Base-by-base conservation (phyloP, 805 yeast genomes). In the Saturnispora gosingensis region DNA sequence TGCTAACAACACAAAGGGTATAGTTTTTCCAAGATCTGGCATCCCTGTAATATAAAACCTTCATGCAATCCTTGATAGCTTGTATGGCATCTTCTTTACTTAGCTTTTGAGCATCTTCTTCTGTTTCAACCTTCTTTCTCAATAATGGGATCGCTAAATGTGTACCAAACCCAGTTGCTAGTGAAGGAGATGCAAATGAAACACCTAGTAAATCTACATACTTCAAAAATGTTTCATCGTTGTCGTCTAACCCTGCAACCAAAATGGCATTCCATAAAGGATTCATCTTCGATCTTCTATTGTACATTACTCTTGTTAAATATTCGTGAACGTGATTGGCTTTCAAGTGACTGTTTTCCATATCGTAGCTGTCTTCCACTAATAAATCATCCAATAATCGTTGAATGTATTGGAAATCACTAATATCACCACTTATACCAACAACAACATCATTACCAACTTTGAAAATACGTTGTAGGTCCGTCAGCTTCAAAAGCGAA, bases 81-180 rank as follows among this genome's bases (percentile, higher is more conserved):
- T 77, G 75, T 54, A 84, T 76, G 1, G 97, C 99, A 46, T 85
- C 81, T 53, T 76, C 83, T 64, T 87, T 85, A 36, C 78, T 71
- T 28, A 88, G 77, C 40, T 81, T 82, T 39, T 70, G 76, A 53
- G 78, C 86, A 62, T 89, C 96, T 27, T 76, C 81, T 60, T 89
- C 97, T 42, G 73, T 71, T 53, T 88, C 95, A 35, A 85, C 87
- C 53, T 83, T 77, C 65, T 85, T 82, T 72, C 99, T 83, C 65
- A 93, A 75, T 61, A 93, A 71, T 25, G 99, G 99, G 43, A 89
- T 71, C 3, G 99, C 99, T 68, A 93, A 75, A 68, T 93, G 90
- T 10, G 95, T 85, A 53, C 99, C 99, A 66, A 89, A 91, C 1
- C 99, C 99, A 3, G 98, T 90, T 45, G 97, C 97, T 52, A 93